Evolutionary conservation across 2,329 filamentous ascomycete species (phyloP).

Genomic region (Colletotrichum sp.): DNA sequence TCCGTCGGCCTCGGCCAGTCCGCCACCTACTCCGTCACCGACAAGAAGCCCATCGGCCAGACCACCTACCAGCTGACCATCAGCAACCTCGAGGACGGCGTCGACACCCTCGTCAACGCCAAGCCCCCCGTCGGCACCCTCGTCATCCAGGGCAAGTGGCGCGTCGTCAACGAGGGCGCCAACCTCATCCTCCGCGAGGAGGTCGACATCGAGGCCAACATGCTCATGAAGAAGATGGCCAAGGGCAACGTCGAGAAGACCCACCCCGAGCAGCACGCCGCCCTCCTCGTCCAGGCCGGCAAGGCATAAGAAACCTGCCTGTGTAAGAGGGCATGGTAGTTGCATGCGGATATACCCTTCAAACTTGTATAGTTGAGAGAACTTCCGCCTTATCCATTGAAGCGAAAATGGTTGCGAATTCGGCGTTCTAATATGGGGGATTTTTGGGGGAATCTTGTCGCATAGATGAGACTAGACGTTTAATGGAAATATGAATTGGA

Average conservation of each 20-base stretch:
- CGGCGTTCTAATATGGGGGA: conserved; percentile 1
- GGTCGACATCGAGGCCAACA: conserved; percentile 19
- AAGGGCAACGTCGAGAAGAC: conserved; percentile 22
- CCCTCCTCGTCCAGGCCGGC: conserved; percentile 15
- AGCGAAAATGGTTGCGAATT: background rate
- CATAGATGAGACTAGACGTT: background rate
- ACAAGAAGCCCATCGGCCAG: conserved; percentile 22
- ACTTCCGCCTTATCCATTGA: background rate
- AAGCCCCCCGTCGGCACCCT: conserved; percentile 20
- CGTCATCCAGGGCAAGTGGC: conserved; percentile 17
- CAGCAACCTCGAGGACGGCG: conserved; percentile 19
- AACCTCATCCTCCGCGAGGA: conserved; percentile 17
- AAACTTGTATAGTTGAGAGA: background rate
- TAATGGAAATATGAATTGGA: conserved; percentile 2
- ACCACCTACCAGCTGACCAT: conserved; percentile 21
- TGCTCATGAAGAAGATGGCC: conserved; percentile 23
- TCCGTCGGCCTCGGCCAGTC: conserved; percentile 5
- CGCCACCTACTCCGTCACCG: conserved; percentile 18
- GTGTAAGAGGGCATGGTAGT: background rate
- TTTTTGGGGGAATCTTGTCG: background rate
- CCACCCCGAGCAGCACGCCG: conserved; percentile 18
- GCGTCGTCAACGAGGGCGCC: background rate
- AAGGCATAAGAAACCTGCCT: conserved; percentile 5
- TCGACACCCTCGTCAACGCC: conserved; percentile 19
- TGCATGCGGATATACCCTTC: background rate